phyloP scores from a whole-genome alignment of 257 asterid genomes.

The Solanum paucissectum region DNA sequence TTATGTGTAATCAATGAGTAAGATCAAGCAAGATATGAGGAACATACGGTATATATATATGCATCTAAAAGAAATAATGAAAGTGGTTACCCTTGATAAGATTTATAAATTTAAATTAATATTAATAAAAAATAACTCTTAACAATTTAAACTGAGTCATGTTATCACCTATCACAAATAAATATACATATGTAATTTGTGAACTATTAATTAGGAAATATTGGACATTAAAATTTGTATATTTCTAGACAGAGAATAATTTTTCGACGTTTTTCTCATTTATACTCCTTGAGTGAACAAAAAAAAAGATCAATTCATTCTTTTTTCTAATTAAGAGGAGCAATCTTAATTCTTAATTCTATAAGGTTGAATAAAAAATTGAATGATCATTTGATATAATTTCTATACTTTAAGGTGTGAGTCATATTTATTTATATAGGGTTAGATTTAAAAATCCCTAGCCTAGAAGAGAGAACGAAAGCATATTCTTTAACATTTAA shows the following conservation, averaged over 20 bases:
- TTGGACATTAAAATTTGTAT: background rate
- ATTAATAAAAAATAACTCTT: too few relatives aligned
- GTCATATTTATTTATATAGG: too few relatives aligned
- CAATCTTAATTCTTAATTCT: background rate
- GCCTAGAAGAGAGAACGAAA: background rate
- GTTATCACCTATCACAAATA: background rate
- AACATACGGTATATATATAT: too few relatives aligned
- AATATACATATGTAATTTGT: background rate
- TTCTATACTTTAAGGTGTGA: background rate
- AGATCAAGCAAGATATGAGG: background rate
- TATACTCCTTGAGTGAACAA: background rate
- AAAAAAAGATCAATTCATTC: background rate
- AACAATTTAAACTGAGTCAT: background rate
- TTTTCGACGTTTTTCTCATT: too few relatives aligned
- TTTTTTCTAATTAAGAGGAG: background rate
- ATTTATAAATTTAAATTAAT: too few relatives aligned
- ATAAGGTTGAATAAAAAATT: background rate
- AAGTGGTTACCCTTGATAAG: background rate
- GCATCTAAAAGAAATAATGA: background rate
- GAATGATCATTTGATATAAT: background rate
- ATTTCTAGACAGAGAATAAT: too few relatives aligned
- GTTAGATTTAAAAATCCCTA: background rate
- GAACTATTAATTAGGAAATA: background rate
- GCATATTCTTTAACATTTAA: background rate
- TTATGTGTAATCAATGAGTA: background rate